Percentiles rank a stretch among this genome's conserved stretches.
Conservation (phyloP, 257 asterid genomes). For the Henckelia pumila region DNA sequence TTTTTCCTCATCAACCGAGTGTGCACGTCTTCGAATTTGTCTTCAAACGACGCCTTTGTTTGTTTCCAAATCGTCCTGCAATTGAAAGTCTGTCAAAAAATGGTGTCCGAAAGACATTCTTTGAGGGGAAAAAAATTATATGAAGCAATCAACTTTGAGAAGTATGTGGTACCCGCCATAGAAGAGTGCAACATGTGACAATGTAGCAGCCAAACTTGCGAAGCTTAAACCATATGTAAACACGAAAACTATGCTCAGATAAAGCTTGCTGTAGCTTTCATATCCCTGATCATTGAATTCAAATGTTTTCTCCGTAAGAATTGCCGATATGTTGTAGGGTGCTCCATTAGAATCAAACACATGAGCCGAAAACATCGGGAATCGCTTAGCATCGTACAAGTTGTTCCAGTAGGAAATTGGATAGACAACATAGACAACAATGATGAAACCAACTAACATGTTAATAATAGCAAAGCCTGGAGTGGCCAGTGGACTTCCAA, state of each 20-base stretch:
- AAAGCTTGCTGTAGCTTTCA: conserved; percentile 51
- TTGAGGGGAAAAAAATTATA: background rate
- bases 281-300: conserved; percentile 46
- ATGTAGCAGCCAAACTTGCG: conserved; percentile 54
- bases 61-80: conserved; percentile 60
- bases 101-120: background rate
- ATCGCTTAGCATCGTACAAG: conserved; percentile 42
- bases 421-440: conserved; percentile 36
- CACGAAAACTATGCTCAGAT: conserved; percentile 53
- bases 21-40: conserved; percentile 57
- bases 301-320: conserved; percentile 38
- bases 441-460: conserved; percentile 53
- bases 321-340: conserved; percentile 44
- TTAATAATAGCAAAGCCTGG: conserved; percentile 69
- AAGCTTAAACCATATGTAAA: conserved; percentile 55
- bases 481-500: conserved; percentile 67
- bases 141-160: background rate
- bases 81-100: background rate
- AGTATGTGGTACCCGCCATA: conserved; percentile 48
- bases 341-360: conserved; percentile 52
- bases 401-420: conserved; percentile 62
- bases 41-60: conserved; percentile 49
- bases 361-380: conserved; percentile 57
- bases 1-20: conserved; percentile 68
- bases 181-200: conserved; percentile 64